Evolutionary conservation across 768 basidiomycete species (phyloP), one percentile per base, ranked within the genome.

Genomic region (Mycena vitilis): DNA sequence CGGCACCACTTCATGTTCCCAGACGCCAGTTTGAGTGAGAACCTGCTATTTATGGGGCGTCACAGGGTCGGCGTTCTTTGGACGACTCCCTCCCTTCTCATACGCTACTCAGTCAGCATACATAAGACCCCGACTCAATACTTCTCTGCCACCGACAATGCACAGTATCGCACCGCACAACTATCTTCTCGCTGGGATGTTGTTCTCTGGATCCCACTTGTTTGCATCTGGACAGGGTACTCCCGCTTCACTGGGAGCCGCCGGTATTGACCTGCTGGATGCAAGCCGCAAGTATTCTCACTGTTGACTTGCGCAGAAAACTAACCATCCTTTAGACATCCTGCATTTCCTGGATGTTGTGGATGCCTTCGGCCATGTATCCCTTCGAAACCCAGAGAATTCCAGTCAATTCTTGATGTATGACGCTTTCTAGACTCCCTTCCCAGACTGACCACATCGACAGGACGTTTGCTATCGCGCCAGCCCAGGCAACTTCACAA

Each of bases 281-380:
- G 73, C 72, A 4, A 67, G 63, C 62, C 73, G 70, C 42, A 38
- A 44, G 70, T 64, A 7, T 36, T 47, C 34, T n/a, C 23, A 6
- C 9, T 18, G 13, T 8, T 13, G 23, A 38, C 5, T 18, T 42
- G 38, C 22, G 37, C n/a, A 4, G 2, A 44, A 57, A 12, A 20
- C 36, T 53, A 2, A 53, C 1, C 2, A 2, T 40, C 34, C 38
- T 2, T 13, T 25, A 74, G 73, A 74, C 54, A 73, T 74, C 10
- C 66, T 74, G 0, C 73, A 74, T 37, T 73, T 74, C 38, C 53
- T 74, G 40, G 65, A 71, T 37, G 68, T 74, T 15, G 72, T 74
- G 9, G 73, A 74, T 49, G 73, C 73, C 6, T 73, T 73, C 36
- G 73, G 73, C n/a, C 73, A 74, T 51, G 61, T 73, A n/a, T 73